A percentile compares a stretch with the other conserved stretches of the same genome.
Evolutionary conservation across 2,329 filamentous ascomycete species (phyloP).

Genomic region (Trichoderma pleuroti): DNA sequence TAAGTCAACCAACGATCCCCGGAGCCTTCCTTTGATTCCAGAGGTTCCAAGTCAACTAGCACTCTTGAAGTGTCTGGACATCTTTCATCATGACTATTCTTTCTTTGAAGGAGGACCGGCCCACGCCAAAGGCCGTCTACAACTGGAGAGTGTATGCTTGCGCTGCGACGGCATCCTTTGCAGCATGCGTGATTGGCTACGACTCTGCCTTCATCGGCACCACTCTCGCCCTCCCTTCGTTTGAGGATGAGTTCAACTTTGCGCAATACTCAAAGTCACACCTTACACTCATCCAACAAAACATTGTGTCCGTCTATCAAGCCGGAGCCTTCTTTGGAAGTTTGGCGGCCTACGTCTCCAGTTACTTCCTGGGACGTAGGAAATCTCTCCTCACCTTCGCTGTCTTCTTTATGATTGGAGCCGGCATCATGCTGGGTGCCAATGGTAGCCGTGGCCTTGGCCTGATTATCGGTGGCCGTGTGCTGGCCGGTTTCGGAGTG

Average conservation of each 20-base stretch:
- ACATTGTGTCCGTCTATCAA: conserved; percentile 10
- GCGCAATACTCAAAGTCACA: background rate
- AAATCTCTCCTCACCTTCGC: conserved; percentile 1
- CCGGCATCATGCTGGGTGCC: conserved; percentile 12
- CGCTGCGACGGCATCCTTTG: conserved; percentile 14
- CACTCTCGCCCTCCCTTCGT: conserved; percentile 12
- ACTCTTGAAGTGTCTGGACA: background rate
- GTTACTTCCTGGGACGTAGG: conserved; percentile 10
- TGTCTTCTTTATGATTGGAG: conserved; percentile 6
- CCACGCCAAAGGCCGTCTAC: conserved; percentile 11
- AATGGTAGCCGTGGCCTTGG: conserved; percentile 5
- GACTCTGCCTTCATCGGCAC: conserved; percentile 17
- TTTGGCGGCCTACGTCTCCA: conserved; percentile 9
- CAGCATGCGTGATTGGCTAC: conserved; percentile 13
- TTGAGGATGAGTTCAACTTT: conserved; percentile 11
- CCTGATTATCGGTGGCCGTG: conserved; percentile 2
- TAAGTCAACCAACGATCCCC: conserved; percentile 4
- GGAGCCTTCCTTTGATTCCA: background rate
- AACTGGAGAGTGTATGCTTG: conserved; percentile 13
- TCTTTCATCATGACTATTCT: conserved; percentile 5
- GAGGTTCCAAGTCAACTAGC: background rate
- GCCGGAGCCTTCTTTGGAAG: conserved; percentile 10
- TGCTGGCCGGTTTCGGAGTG: conserved; percentile 7
- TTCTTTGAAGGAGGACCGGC: conserved; percentile 13
- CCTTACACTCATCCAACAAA: conserved; percentile 4